Percentiles rank a stretch among this genome's conserved stretches.
Conservation (phyloP, 306 rosid genomes). For the Comarum palustre region DNA sequence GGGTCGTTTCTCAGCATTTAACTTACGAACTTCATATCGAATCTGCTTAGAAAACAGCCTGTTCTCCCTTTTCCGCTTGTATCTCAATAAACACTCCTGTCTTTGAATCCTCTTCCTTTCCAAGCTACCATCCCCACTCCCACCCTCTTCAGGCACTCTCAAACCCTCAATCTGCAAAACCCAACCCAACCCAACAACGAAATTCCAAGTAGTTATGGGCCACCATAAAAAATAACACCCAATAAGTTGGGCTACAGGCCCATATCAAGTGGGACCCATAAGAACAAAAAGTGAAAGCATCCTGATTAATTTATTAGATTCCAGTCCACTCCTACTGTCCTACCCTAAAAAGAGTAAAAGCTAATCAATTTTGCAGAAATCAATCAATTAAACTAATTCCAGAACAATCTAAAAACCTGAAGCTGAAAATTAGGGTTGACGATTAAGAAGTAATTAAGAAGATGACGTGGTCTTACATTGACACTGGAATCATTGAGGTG, state of each 20-base stretch:
- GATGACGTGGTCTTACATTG: slow-evolving; percentile 36
- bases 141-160: slow-evolving; percentile 53
- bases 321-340: not conserved
- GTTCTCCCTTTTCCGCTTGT: slow-evolving; percentile 77
- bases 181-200: no score
- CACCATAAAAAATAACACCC: not conserved
- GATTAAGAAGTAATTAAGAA: no score
- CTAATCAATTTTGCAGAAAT: not conserved
- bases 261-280: slow-evolving; percentile 9
- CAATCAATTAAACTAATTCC: not conserved
- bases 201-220: not conserved
- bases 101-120: slow-evolving; percentile 42
- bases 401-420: not conserved
- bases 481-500: slow-evolving; percentile 16
- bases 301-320: not conserved
- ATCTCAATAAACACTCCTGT: slow-evolving; percentile 82
- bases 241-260: slow-evolving; percentile 7
- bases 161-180: slow-evolving; percentile 16
- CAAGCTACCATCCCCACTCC: not conserved
- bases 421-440: not conserved
- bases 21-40: slow-evolving; percentile 83
- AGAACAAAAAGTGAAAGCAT: slow-evolving; percentile 1
- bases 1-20: slow-evolving; percentile 89
- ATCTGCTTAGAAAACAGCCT: slow-evolving; percentile 76
- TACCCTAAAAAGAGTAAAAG: not conserved